Evolutionary conservation across 306 rosid genomes (phyloP).

Genomic region (Cucurbita moschata): DNA sequence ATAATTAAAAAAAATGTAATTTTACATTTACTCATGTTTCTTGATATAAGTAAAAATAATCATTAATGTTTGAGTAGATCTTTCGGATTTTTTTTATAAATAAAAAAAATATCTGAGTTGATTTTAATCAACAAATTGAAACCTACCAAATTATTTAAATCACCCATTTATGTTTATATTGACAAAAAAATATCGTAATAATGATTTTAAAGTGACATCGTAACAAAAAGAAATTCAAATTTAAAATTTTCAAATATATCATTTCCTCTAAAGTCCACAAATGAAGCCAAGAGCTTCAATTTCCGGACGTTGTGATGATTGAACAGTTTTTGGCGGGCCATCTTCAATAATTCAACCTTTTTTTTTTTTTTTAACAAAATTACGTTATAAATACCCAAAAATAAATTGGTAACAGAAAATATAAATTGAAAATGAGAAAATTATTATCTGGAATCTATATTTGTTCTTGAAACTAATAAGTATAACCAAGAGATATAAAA

Average conservation of each 20-base stretch:
- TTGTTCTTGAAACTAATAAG: no score
- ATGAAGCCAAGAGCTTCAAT: not conserved
- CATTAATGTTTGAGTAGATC: no score
- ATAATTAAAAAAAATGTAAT: no score
- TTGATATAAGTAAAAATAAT: no score
- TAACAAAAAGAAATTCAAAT: not conserved
- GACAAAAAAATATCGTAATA: not conserved
- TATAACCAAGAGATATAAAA: no score
- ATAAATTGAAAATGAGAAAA: no score
- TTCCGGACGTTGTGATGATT: not conserved
- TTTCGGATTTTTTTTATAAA: no score
- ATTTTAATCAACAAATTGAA: not conserved
- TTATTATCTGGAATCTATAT: no score
- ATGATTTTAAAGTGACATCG: not conserved
- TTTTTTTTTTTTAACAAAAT: not conserved
- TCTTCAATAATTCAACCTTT: not conserved
- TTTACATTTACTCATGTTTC: no score
- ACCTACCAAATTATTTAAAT: not conserved
- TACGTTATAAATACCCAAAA: not conserved
- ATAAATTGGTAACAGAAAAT: not conserved
- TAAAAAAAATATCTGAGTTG: no score
- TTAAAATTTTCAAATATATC: not conserved
- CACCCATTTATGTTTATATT: not conserved
- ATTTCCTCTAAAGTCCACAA: not conserved
- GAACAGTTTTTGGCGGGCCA: not conserved